These are phyloP conservation scores for Aureobasidium sp. DNA, from an alignment of 2,329 filamentous ascomycete species.

Conservation along the genomic window DNA sequence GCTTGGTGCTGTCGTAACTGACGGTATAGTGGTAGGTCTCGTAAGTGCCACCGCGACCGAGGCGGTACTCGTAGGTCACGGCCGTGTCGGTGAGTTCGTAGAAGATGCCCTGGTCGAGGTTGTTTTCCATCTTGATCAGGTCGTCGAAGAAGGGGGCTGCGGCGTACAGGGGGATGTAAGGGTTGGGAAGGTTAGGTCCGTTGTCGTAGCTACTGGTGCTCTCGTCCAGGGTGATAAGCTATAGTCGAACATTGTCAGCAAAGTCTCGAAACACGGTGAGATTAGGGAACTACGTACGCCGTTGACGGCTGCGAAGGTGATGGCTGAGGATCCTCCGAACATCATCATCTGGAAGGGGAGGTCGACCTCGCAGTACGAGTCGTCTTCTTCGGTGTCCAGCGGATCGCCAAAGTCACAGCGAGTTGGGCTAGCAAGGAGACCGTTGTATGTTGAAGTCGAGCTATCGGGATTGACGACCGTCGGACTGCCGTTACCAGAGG, in stretches of 20 bases:
- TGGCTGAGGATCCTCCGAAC: conserved; percentile 17
- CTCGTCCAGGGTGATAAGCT: conserved; percentile 21
- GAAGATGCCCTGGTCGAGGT: conserved; percentile 24
- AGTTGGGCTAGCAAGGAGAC: conserved; percentile 21
- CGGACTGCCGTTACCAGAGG: conserved; percentile 8
- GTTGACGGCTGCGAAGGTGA: conserved; percentile 23
- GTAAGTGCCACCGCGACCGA: conserved; percentile 17
- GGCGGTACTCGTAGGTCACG: conserved; percentile 26
- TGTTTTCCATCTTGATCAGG: conserved; percentile 19
- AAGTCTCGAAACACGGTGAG: neutral
- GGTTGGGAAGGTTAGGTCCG: conserved; percentile 18
- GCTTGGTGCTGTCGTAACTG: conserved; percentile 20
- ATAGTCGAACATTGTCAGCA: neutral
- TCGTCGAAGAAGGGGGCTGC: conserved; percentile 28
- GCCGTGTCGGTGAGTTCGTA: conserved; percentile 22
- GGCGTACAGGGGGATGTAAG: conserved; percentile 21
- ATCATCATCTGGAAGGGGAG: conserved; percentile 23
- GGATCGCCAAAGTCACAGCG: conserved; percentile 25
- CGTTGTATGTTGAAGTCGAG: conserved; percentile 4
- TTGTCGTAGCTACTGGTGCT: conserved; percentile 23
- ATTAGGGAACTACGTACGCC: conserved; percentile 16
- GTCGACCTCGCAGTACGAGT: conserved; percentile 25
- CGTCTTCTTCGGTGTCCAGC: conserved; percentile 22
- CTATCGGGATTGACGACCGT: conserved; percentile 9
- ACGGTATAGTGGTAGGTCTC: conserved; percentile 25